Conservation (phyloP, 257 asterid genomes). For the Scutellaria minor region DNA sequence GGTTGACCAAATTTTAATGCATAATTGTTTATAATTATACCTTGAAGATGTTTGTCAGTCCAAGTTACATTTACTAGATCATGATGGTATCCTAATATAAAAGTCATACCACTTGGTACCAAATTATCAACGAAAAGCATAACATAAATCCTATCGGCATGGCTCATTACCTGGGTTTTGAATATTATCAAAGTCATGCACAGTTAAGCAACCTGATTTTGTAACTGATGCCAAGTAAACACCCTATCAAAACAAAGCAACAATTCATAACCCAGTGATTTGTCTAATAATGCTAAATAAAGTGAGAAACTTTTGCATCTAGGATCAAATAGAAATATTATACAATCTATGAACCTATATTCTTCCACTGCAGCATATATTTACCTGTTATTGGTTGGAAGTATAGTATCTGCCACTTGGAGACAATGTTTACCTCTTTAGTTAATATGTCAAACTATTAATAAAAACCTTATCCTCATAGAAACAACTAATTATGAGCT, state of each 20-base stretch:
- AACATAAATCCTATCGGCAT: slow-evolving; percentile 13
- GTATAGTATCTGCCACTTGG: neutral
- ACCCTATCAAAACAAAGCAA: slow-evolving; percentile 59
- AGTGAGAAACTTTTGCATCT: slow-evolving; percentile 6
- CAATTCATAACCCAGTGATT: slow-evolving; percentile 21
- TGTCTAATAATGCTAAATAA: slow-evolving; percentile 11
- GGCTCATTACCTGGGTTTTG: slow-evolving; percentile 60
- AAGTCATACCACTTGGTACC: slow-evolving; percentile 1
- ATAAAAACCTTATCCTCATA: neutral
- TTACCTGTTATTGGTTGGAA: slow-evolving; percentile 1
- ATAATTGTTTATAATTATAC: neutral
- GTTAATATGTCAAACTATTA: neutral
- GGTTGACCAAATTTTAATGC: slow-evolving; percentile 11
- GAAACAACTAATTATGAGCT: slow-evolving; percentile 13
- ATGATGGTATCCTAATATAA: slow-evolving; percentile 4
- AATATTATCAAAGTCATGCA: slow-evolving; percentile 83
- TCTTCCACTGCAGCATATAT: neutral
- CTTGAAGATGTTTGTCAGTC: neutral
- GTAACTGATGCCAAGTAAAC: slow-evolving; percentile 91
- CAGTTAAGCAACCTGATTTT: slow-evolving; percentile 84
- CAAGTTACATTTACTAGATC: neutral
- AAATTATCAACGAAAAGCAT: slow-evolving; percentile 21
- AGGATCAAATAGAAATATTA: neutral
- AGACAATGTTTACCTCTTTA: neutral
- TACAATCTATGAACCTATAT: neutral